phyloP scores from a whole-genome alignment of 345 rosid species.

The Rhizophora mangle region DNA sequence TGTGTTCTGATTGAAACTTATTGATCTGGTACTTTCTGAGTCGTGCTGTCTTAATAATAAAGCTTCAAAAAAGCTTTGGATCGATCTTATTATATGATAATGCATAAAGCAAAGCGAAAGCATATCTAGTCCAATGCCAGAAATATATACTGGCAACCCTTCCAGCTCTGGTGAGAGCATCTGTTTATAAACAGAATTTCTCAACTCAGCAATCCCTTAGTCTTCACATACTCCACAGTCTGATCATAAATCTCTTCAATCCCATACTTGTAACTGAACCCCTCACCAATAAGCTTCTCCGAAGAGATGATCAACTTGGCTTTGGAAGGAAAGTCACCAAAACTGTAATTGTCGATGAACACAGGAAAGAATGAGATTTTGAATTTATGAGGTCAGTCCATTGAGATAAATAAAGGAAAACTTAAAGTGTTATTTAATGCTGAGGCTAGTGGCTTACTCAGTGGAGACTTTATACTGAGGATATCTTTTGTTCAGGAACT shows the following conservation, averaged over 20 bases:
- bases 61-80: no score
- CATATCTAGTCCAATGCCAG: no score
- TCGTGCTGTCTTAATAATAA: no score
- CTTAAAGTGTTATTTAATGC: not conserved
- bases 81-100: no score
- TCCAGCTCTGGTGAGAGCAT: no score
- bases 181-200: no score
- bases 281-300: slow-evolving; percentile 59
- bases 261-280: slow-evolving; percentile 66
- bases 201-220: slow-evolving; percentile 45
- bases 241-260: slow-evolving; percentile 76
- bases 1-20: no score
- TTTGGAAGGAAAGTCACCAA: slow-evolving; percentile 58
- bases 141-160: no score
- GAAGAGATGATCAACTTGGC: slow-evolving; percentile 64
- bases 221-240: slow-evolving; percentile 49
- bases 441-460: slow-evolving; percentile 46
- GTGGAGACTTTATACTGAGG: slow-evolving; percentile 59
- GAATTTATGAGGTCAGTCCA: not conserved
- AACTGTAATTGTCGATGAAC: slow-evolving; percentile 36
- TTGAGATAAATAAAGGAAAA: not conserved
- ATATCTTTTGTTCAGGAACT: slow-evolving; percentile 57
- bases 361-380: not conserved
- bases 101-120: no score
- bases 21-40: no score